Evolutionary conservation across 495 filamentous ascomycete species (phyloP).

Genomic region (Tetracladium marchalianum): DNA sequence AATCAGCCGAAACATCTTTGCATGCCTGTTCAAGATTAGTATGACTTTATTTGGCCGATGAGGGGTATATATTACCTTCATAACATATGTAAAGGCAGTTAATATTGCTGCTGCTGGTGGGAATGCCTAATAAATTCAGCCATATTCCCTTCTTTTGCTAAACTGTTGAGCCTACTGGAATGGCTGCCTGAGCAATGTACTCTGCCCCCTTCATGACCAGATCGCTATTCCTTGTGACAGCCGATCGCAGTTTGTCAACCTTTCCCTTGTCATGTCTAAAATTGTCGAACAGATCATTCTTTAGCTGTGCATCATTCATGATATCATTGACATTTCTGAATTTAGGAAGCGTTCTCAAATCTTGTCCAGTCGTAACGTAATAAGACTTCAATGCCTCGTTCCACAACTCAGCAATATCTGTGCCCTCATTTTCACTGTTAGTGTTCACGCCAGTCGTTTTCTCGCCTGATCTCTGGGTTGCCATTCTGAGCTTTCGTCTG

Average conservation of each 20-base stretch:
- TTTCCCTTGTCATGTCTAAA: slow-evolving; percentile 17
- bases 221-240: slow-evolving; percentile 10
- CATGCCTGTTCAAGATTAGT: slow-evolving; percentile 13
- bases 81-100: slow-evolving; percentile 18
- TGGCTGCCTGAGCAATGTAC: slow-evolving; percentile 12
- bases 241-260: slow-evolving; percentile 17
- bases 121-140: background rate
- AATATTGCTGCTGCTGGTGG: slow-evolving; percentile 17
- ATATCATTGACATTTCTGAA: slow-evolving; percentile 12
- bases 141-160: no score
- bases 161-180: slow-evolving; percentile 1
- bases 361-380: slow-evolving; percentile 10
- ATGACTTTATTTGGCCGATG: background rate
- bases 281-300: slow-evolving; percentile 16
- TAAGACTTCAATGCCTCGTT: slow-evolving; percentile 14
- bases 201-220: slow-evolving; percentile 14
- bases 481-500: no score
- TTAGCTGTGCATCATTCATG: slow-evolving; percentile 5
- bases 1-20: slow-evolving; percentile 20
- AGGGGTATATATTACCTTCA: slow-evolving; percentile 1
- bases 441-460: no score
- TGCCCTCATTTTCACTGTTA: slow-evolving; percentile 1
- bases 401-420: slow-evolving; percentile 16
- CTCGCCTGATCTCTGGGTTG: no score
- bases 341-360: slow-evolving; percentile 4